phyloP scores from a whole-genome alignment of 2,329 filamentous ascomycete genomes.

The Leptoxyphium fumago region DNA sequence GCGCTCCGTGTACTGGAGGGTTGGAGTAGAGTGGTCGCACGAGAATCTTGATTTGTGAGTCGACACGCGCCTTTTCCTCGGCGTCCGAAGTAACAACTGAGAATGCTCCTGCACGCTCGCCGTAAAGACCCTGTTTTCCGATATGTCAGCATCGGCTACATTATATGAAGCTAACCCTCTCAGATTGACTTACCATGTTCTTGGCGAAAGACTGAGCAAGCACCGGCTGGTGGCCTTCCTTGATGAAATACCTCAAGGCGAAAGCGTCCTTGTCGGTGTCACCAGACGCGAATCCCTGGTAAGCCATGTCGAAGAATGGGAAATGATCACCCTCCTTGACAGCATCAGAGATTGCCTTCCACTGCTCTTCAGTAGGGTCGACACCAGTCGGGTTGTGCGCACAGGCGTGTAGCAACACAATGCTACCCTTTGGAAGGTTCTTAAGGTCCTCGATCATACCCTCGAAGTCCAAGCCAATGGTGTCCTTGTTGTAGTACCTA shows the following conservation, averaged over 20 bases:
- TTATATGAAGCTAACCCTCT: neutral
- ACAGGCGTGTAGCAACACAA: conserved; percentile 90
- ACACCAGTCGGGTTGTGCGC: conserved; percentile 97
- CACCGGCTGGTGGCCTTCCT: conserved; percentile 76
- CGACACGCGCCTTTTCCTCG: conserved; percentile 88
- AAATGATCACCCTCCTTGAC: conserved; percentile 80
- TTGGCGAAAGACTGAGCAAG: conserved; percentile 94
- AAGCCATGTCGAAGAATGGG: conserved; percentile 98
- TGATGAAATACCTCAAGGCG: conserved; percentile 81
- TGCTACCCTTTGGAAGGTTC: conserved; percentile 68
- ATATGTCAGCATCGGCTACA: neutral
- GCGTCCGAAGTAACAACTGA: conserved; percentile 72
- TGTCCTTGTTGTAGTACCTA: conserved; percentile 98
- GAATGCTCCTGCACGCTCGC: conserved; percentile 95
- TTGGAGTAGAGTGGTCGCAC: conserved; percentile 97
- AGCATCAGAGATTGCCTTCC: conserved; percentile 75
- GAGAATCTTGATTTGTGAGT: conserved; percentile 96
- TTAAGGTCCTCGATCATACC: conserved; percentile 86
- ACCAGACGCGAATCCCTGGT: conserved; percentile 93
- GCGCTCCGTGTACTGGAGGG: conserved; percentile 90
- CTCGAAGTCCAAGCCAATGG: conserved; percentile 93
- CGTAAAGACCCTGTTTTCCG: conserved; percentile 65
- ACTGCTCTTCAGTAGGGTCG: conserved; percentile 83
- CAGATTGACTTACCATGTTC: conserved; percentile 63
- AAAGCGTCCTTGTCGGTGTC: conserved; percentile 88